A percentile compares a stretch with the other conserved stretches of the same genome.
phyloP scores from a whole-genome alignment of 371 early-diverging fungal species.

The Lichtheimia corymbifera region DNA sequence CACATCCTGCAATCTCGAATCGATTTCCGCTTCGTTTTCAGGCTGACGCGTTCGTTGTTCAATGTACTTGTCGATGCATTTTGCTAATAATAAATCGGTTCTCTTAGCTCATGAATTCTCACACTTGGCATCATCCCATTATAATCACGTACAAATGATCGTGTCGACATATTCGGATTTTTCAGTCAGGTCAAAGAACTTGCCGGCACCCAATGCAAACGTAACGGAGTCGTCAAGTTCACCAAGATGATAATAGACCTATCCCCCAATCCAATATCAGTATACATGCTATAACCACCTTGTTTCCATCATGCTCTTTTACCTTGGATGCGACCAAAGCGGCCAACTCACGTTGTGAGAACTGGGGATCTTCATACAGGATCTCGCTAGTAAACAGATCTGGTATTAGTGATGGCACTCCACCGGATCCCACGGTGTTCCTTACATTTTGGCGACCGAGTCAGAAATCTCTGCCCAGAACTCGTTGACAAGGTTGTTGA shows the following conservation, averaged over 20 bases:
- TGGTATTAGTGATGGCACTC: not conserved
- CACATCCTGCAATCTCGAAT: constrained; percentile 79
- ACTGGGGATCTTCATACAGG: constrained; percentile 87
- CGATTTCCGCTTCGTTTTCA: constrained; percentile 62
- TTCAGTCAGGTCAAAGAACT: constrained; percentile 79
- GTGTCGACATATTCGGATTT: constrained; percentile 91
- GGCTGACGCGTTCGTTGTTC: constrained; percentile 56
- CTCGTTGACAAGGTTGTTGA: constrained; percentile 85
- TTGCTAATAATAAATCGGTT: constrained; percentile 45
- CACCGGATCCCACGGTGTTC: not conserved
- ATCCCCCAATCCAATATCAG: constrained; percentile 1
- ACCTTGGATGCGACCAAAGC: constrained; percentile 97
- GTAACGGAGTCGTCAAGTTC: constrained; percentile 92
- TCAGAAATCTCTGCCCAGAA: constrained; percentile 99
- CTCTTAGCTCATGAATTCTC: not conserved
- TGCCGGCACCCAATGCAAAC: constrained; percentile 95
- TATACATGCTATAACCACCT: not conserved
- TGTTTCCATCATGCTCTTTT: not conserved
- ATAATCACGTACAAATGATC: constrained; percentile 73
- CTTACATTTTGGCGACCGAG: constrained; percentile 89
- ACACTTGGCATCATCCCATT: not conserved
- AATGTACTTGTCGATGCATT: constrained; percentile 95
- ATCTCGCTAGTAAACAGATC: constrained; percentile 67
- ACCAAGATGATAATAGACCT: constrained; percentile 93
- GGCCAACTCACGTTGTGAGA: constrained; percentile 85